Percentiles rank a stretch among this genome's conserved stretches.
These are phyloP conservation scores for Candida glucosophila DNA, from an alignment of 1,139 yeast species.

Conservation along the genomic window DNA sequence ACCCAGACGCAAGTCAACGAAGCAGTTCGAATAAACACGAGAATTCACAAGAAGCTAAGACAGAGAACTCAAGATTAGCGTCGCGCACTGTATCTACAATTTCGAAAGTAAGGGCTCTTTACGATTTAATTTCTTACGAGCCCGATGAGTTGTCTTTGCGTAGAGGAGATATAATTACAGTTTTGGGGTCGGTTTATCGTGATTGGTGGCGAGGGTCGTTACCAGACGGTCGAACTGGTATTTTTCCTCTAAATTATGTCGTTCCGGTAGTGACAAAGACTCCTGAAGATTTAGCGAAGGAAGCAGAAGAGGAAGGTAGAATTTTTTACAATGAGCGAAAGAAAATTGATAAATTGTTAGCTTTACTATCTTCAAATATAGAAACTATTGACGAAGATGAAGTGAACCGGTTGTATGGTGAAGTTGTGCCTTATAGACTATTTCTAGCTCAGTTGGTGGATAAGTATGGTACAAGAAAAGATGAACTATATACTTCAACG, in stretches of 20 bases:
- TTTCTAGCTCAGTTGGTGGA: slow-evolving; percentile 65
- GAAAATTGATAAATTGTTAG: slow-evolving; percentile 58
- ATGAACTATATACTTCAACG: slow-evolving; percentile 66
- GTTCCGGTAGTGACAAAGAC: slow-evolving; percentile 67
- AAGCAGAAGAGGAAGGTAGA: slow-evolving; percentile 20
- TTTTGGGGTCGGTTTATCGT: slow-evolving; percentile 77
- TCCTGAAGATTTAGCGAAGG: slow-evolving; percentile 31
- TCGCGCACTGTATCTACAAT: slow-evolving; percentile 40
- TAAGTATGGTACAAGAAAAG: slow-evolving; percentile 63
- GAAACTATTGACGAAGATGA: slow-evolving; percentile 28
- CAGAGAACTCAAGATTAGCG: background rate
- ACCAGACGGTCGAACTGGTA: slow-evolving; percentile 66
- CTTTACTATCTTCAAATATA: slow-evolving; percentile 42
- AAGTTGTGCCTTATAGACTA: slow-evolving; percentile 65
- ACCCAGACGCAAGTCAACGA: too few species aligned
- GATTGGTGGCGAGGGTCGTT: slow-evolving; percentile 97
- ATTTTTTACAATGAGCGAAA: slow-evolving; percentile 22
- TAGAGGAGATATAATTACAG: slow-evolving; percentile 73
- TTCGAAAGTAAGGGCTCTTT: slow-evolving; percentile 73
- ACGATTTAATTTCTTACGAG: slow-evolving; percentile 67
- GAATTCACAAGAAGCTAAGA: background rate
- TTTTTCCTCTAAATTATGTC: slow-evolving; percentile 92
- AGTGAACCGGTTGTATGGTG: slow-evolving; percentile 52
- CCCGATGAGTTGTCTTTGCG: slow-evolving; percentile 65
- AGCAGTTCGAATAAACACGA: too few species aligned